A percentile compares a stretch with the other conserved stretches of the same genome.
Evolutionary conservation across 148 eudicot genomes (phyloP).

Genomic region (Rhododendron griersonianum): DNA sequence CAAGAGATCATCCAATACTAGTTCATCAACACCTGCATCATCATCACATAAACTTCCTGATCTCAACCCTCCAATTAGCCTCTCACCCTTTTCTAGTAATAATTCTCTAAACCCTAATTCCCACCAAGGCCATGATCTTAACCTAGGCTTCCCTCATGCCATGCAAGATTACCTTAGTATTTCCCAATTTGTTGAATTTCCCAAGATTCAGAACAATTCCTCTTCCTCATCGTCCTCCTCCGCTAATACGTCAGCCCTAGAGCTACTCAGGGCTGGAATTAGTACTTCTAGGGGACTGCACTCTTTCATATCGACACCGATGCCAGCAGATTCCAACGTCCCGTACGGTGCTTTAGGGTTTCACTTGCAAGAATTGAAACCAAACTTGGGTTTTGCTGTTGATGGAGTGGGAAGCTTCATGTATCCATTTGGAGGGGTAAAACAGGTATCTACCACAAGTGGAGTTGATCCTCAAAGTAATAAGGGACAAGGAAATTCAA

Average conservation of each 20-base stretch:
- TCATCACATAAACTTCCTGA: slow-evolving; percentile 31
- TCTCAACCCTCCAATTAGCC: slow-evolving; percentile 40
- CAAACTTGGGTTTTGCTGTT: slow-evolving; percentile 28
- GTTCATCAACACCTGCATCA: slow-evolving; percentile 4
- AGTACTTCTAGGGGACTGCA: slow-evolving; percentile 40
- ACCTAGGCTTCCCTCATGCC: slow-evolving; percentile 40
- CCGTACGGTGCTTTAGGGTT: slow-evolving; percentile 39
- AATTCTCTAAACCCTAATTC: slow-evolving; percentile 47
- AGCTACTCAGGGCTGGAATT: slow-evolving; percentile 50
- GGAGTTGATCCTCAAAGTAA: slow-evolving; percentile 29
- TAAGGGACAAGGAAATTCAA: slow-evolving; percentile 32
- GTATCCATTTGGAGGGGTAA: slow-evolving; percentile 59
- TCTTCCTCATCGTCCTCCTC: slow-evolving; percentile 24
- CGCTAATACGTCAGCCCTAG: slow-evolving; percentile 34
- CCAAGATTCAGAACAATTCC: slow-evolving; percentile 29
- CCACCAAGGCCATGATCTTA: slow-evolving; percentile 55
- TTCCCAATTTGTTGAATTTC: slow-evolving; percentile 32
- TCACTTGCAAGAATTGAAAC: slow-evolving; percentile 63
- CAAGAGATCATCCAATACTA: slow-evolving; percentile 38
- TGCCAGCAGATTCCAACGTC: slow-evolving; percentile 26
- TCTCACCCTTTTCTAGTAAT: slow-evolving; percentile 15
- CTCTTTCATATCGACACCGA: slow-evolving; percentile 30
- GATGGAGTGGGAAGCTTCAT: slow-evolving; percentile 35
- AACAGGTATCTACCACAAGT: slow-evolving; percentile 28
- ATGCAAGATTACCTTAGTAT: slow-evolving; percentile 28